Percentiles rank a stretch among this genome's conserved stretches.
Evolutionary conservation across 306 rosid genomes (phyloP).

Genomic region (Dicorynia guianensis): DNA sequence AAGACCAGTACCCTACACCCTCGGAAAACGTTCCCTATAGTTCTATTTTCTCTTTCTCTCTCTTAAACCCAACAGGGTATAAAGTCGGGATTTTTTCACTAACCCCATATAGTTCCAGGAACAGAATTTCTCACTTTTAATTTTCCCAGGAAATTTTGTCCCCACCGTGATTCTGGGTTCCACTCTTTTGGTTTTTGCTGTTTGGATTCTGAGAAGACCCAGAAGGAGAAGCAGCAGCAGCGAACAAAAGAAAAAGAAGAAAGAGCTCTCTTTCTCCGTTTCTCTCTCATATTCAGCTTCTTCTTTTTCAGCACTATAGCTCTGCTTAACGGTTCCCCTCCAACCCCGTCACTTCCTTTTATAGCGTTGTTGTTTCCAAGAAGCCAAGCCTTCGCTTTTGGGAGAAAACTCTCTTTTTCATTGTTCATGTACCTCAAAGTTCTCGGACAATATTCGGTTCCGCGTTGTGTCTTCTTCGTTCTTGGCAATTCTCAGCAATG

Average conservation of each 20-base stretch:
- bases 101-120: conserved; percentile 4
- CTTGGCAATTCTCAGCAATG: conserved; percentile 49
- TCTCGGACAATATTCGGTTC: neutral
- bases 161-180: conserved; percentile 34
- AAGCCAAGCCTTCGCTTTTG: conserved; percentile 49
- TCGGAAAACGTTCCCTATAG: conserved; percentile 26
- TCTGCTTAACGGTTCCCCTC: conserved; percentile 33
- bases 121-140: conserved; percentile 42
- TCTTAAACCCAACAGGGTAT: neutral
- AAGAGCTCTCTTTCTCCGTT: conserved; percentile 10
- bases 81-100: conserved; percentile 31
- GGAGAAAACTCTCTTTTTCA: conserved; percentile 14
- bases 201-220: conserved; percentile 43
- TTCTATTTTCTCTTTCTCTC: neutral
- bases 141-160: conserved; percentile 49
- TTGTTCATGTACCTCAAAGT: conserved; percentile 31
- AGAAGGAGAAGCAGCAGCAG: conserved; percentile 23
- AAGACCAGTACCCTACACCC: conserved; percentile 28
- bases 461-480: neutral
- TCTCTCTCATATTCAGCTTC: conserved; percentile 17
- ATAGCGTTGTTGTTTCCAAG: conserved; percentile 42
- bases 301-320: conserved; percentile 32
- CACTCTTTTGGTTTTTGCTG: conserved; percentile 10
- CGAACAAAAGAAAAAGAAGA: conserved; percentile 43
- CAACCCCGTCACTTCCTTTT: conserved; percentile 39